A percentile compares a stretch with the other conserved stretches of the same genome.
These are phyloP conservation scores for Talinum fruticosum DNA, from an alignment of 148 eudicot species.

Conservation along the genomic window DNA sequence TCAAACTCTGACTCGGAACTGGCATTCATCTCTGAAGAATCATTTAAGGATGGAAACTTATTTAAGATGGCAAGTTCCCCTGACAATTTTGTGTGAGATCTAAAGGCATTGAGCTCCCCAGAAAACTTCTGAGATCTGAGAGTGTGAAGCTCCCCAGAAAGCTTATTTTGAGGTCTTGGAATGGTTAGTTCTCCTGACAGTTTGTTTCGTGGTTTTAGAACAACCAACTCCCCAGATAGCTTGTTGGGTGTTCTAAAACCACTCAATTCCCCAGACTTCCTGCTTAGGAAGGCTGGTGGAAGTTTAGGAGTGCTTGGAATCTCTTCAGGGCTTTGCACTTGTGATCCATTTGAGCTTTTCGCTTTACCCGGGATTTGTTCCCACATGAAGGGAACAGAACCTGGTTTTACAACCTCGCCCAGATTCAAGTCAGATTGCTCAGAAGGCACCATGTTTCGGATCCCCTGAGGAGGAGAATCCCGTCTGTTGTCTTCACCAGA, in stretches of 20 bases:
- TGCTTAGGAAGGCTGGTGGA: slow-evolving; percentile 35
- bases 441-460: not conserved
- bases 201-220: slow-evolving; percentile 22
- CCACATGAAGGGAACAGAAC: slow-evolving; percentile 44
- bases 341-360: slow-evolving; percentile 28
- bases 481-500: slow-evolving; percentile 25
- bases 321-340: slow-evolving; percentile 18
- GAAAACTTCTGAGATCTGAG: slow-evolving; percentile 25
- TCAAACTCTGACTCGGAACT: slow-evolving; percentile 30
- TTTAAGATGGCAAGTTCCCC: slow-evolving; percentile 25
- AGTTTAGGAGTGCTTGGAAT: slow-evolving; percentile 27
- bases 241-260: slow-evolving; percentile 27
- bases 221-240: slow-evolving; percentile 32
- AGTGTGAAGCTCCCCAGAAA: slow-evolving; percentile 30
- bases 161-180: slow-evolving; percentile 14
- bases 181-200: slow-evolving; percentile 31
- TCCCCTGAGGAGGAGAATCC: slow-evolving; percentile 7
- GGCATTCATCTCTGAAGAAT: slow-evolving; percentile 20
- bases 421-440: slow-evolving; percentile 27
- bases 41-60: slow-evolving; percentile 25
- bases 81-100: slow-evolving; percentile 23
- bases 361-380: slow-evolving; percentile 45
- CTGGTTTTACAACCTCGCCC: slow-evolving; percentile 43
- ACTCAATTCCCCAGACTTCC: slow-evolving; percentile 38
- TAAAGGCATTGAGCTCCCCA: slow-evolving; percentile 25